Evolutionary conservation across 495 filamentous ascomycete species (phyloP).

Genomic region (Aspergillus saccharolyticus): DNA sequence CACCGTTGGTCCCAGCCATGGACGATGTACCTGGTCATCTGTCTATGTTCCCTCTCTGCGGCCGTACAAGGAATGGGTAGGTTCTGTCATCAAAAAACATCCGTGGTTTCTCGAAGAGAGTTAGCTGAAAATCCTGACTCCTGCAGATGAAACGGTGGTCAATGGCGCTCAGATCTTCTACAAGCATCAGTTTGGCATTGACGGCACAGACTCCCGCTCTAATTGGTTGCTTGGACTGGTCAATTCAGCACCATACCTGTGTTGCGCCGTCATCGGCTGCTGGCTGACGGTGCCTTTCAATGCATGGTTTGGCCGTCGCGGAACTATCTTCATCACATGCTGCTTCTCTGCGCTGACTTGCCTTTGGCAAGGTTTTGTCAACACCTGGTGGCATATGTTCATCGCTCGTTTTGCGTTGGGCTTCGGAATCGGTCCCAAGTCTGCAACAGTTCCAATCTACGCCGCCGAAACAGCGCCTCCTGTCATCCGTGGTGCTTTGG

Average conservation of each 20-base stretch:
- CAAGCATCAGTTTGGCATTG: constrained; percentile 62
- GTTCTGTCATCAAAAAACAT: constrained; percentile 3
- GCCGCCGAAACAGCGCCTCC: constrained; percentile 73
- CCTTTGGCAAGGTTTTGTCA: constrained; percentile 72
- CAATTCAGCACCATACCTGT: constrained; percentile 62
- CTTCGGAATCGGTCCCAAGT: constrained; percentile 77
- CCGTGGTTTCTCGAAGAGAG: neutral
- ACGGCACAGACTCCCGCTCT: constrained; percentile 28
- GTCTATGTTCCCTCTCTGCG: constrained; percentile 57
- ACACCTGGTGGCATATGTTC: constrained; percentile 72
- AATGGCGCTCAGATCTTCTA: constrained; percentile 78
- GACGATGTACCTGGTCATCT: constrained; percentile 63
- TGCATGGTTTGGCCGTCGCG: constrained; percentile 70
- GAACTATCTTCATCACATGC: constrained; percentile 78
- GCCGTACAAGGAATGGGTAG: constrained; percentile 68
- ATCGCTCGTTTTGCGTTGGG: constrained; percentile 67
- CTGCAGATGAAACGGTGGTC: constrained; percentile 69
- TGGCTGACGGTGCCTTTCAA: constrained; percentile 84
- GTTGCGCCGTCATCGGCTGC: constrained; percentile 71
- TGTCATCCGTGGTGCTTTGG: constrained; percentile 66
- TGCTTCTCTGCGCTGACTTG: constrained; percentile 61
- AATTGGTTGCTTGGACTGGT: constrained; percentile 67
- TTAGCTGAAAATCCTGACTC: constrained; percentile 25
- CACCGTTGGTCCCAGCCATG: constrained; percentile 71
- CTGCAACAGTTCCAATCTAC: constrained; percentile 73